A percentile compares a stretch with the other conserved stretches of the same genome.
These are phyloP conservation scores for Amanita phalloides DNA, from an alignment of 768 basidiomycete species.

Conservation along the genomic window DNA sequence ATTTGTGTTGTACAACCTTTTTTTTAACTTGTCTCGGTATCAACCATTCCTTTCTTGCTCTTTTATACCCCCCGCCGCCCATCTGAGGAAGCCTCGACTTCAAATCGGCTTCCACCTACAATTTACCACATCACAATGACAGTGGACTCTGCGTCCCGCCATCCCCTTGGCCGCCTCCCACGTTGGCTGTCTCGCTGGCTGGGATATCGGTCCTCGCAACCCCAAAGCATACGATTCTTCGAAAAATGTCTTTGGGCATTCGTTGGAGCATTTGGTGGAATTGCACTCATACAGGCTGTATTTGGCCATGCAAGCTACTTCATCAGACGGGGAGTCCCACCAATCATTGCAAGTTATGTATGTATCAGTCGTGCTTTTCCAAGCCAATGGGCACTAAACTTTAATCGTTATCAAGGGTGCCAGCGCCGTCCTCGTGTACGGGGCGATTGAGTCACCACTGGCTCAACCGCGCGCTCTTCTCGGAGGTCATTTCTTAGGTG, in stretches of 20 bases:
- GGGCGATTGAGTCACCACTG: conserved; percentile 38
- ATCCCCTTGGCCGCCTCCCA: conserved; percentile 24
- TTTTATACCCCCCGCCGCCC: neutral
- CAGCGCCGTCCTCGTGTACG: conserved; percentile 41
- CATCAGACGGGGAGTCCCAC: conserved; percentile 30
- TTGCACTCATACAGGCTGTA: conserved; percentile 37
- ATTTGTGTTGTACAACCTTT: neutral
- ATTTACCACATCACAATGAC: neutral
- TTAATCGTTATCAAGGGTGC: conserved; percentile 29
- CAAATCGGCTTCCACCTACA: neutral
- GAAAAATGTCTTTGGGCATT: conserved; percentile 42
- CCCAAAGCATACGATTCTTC: conserved; percentile 20
- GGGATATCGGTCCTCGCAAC: conserved; percentile 28
- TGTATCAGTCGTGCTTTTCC: conserved; percentile 10
- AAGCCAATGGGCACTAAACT: neutral
- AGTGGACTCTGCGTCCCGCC: neutral
- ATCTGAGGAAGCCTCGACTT: neutral
- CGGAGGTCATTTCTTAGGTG: conserved; percentile 41
- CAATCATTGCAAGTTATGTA: conserved; percentile 39
- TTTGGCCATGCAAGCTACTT: conserved; percentile 41
- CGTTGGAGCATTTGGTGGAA: conserved; percentile 38
- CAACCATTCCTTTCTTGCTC: neutral
- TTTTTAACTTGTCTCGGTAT: neutral
- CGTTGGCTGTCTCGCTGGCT: conserved; percentile 30
- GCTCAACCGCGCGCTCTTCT: conserved; percentile 42